A percentile compares a stretch with the other conserved stretches of the same genome.
Evolutionary conservation across 495 filamentous ascomycete species (phyloP).

Genomic region (Mytilinidion resinicola): DNA sequence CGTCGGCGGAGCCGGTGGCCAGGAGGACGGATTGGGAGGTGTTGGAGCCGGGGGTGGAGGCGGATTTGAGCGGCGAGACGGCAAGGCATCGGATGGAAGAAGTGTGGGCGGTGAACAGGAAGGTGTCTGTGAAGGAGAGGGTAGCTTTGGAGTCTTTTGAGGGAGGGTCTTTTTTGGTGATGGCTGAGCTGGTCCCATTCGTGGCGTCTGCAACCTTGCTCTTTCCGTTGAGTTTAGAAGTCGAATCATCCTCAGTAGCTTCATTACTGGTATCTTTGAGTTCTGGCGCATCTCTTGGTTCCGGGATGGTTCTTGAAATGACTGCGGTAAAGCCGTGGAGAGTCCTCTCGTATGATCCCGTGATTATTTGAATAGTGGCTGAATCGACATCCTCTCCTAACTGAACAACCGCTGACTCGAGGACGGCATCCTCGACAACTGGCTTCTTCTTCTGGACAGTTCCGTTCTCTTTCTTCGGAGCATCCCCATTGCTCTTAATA

Average conservation of each 20-base stretch:
- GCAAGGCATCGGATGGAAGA: constrained; percentile 87
- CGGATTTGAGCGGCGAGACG: constrained; percentile 65
- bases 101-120: constrained; percentile 89
- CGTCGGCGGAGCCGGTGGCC: constrained; percentile 84
- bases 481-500: not conserved
- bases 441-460: no score
- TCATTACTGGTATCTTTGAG: not conserved
- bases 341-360: constrained; percentile 90
- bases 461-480: constrained; percentile 27
- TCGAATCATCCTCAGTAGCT: not conserved
- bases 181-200: not conserved
- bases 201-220: not conserved
- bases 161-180: not conserved
- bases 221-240: not conserved
- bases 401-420: not conserved
- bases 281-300: not conserved
- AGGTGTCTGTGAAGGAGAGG: constrained; percentile 80
- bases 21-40: constrained; percentile 68
- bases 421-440: no score
- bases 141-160: constrained; percentile 12
- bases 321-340: constrained; percentile 85
- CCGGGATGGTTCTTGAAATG: constrained; percentile 38
- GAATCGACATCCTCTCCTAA: constrained; percentile 30
- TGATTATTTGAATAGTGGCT: constrained; percentile 72
- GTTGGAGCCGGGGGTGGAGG: constrained; percentile 45